Conservation (phyloP, 768 basidiomycete species). For the Glaciozyma antarctica region DNA sequence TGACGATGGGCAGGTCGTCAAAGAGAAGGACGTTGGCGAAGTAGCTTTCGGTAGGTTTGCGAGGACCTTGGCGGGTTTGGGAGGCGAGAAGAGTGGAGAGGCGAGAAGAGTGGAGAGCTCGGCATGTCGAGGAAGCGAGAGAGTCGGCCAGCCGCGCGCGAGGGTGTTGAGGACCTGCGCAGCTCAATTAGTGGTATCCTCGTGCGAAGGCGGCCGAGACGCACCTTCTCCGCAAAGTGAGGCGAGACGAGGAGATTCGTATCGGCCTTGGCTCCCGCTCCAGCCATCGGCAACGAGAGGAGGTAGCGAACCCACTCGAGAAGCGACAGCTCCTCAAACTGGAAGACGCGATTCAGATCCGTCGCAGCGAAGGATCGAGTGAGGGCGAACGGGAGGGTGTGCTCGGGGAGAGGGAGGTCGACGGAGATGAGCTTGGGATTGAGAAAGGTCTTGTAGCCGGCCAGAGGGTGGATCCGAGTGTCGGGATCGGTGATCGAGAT, state of each 20-base stretch:
- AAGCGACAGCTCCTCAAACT: constrained; percentile 68
- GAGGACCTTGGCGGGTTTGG: constrained; percentile 70
- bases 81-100: constrained; percentile 52
- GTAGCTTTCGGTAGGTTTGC: constrained; percentile 52
- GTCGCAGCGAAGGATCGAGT: constrained; percentile 53
- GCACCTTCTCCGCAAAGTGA: constrained; percentile 68
- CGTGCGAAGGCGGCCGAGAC: constrained; percentile 42
- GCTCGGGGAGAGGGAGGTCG: constrained; percentile 64
- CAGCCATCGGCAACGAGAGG: constrained; percentile 45
- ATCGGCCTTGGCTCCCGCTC: constrained; percentile 40
- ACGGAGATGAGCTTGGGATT: constrained; percentile 59
- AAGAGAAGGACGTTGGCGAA: constrained; percentile 80
- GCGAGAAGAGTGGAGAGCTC: constrained; percentile 49
- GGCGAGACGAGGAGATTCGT: constrained; percentile 59
- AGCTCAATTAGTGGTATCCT: not conserved
- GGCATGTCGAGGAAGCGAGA: constrained; percentile 47
- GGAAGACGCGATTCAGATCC: constrained; percentile 51
- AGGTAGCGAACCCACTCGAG: constrained; percentile 67
- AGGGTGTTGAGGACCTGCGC: constrained; percentile 15
- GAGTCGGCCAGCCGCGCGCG: constrained; percentile 61
- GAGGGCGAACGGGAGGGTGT: constrained; percentile 60
- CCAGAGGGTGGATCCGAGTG: constrained; percentile 58
- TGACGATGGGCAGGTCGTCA: constrained; percentile 57
- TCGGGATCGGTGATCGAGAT: constrained; percentile 42
- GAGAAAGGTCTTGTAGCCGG: constrained; percentile 60